Evolutionary conservation across 1,284 basidiomycete species (phyloP).

Genomic region (Sporisorium scitamineum): DNA sequence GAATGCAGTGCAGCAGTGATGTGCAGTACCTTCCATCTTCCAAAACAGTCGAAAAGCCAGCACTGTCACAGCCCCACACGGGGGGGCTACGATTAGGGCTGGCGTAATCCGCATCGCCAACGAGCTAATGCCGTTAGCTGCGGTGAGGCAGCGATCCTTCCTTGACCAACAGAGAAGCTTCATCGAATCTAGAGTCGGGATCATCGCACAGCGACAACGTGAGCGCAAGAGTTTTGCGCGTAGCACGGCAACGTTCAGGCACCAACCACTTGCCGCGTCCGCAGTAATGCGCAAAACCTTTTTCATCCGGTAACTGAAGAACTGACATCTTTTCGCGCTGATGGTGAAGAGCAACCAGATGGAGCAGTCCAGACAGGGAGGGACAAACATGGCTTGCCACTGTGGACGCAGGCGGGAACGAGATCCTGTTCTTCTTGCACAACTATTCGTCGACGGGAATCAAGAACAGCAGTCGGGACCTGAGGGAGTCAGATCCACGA

Average conservation of each 20-base stretch:
- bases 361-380: conserved; percentile 44
- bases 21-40: background rate
- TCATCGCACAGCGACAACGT: background rate
- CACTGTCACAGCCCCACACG: background rate
- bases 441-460: conserved; percentile 4
- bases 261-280: conserved; percentile 1
- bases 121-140: background rate
- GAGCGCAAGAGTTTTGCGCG: background rate
- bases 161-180: conserved; percentile 38
- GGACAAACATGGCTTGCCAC: conserved; percentile 5
- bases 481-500: background rate
- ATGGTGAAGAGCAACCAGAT: conserved; percentile 15
- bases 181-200: conserved; percentile 5
- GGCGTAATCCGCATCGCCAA: background rate
- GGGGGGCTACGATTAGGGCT: background rate
- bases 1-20: background rate
- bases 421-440: background rate
- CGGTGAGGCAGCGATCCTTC: conserved; percentile 8
- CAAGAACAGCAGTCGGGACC: background rate
- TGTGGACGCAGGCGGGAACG: conserved; percentile 7
- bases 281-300: background rate
- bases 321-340: conserved; percentile 17
- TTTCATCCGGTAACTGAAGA: conserved; percentile 32
- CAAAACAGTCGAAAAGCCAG: conserved; percentile 2
- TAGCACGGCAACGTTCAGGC: background rate